Evolutionary conservation across 257 asterid genomes (phyloP).

Genomic region (Coffea eugenioides): DNA sequence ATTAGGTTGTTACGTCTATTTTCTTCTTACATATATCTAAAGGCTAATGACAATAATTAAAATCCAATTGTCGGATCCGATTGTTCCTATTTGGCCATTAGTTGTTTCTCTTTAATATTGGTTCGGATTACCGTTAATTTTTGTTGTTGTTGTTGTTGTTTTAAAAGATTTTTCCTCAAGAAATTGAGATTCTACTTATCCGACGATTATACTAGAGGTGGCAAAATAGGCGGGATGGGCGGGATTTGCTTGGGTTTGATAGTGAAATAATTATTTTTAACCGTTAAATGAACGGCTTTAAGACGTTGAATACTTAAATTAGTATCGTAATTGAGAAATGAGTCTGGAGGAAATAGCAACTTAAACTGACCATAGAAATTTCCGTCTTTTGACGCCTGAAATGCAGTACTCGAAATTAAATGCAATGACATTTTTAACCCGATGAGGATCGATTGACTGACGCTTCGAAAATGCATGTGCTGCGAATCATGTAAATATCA

Average conservation of each 20-base stretch:
- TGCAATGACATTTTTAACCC: background rate
- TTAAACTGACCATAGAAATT: too few relatives aligned
- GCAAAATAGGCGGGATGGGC: too few relatives aligned
- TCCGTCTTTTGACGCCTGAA: too few relatives aligned
- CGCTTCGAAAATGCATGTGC: slow-evolving; percentile 3
- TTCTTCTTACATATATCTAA: background rate
- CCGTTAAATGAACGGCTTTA: too few relatives aligned
- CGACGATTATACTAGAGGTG: background rate
- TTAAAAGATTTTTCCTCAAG: background rate
- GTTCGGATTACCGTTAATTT: background rate
- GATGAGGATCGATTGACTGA: slow-evolving; percentile 5
- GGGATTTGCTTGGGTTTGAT: too few relatives aligned
- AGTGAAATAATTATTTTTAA: too few relatives aligned
- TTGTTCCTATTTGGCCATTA: background rate
- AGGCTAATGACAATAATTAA: background rate
- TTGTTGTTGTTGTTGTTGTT: background rate
- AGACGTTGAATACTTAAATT: too few relatives aligned
- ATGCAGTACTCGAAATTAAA: background rate
- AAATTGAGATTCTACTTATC: background rate
- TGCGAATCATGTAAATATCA: slow-evolving; percentile 9
- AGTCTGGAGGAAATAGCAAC: too few relatives aligned
- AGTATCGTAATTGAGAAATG: too few relatives aligned
- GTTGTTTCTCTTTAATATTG: background rate
- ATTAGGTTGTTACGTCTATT: background rate
- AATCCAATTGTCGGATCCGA: background rate